Conservation (phyloP, 768 basidiomycete genomes). For the Hemileccinum impolitum region DNA sequence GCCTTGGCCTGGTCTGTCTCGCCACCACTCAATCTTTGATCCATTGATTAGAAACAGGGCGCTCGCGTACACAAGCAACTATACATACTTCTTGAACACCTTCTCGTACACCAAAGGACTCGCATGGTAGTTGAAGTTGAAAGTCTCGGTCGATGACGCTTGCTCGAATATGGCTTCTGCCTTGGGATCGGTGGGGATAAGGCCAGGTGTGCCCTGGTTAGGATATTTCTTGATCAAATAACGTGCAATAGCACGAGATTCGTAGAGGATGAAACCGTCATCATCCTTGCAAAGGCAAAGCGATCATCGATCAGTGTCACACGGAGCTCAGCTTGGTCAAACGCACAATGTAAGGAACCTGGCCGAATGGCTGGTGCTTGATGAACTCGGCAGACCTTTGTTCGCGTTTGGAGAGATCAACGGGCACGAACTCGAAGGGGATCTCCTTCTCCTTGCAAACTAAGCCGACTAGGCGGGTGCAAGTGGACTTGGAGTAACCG, state of each 20-base stretch:
- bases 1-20: conserved; percentile 23
- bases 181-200: conserved; percentile 46
- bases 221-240: conserved; percentile 58
- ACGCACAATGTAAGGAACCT: conserved; percentile 44
- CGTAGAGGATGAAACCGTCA: conserved; percentile 60
- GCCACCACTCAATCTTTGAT: conserved; percentile 16
- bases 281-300: conserved; percentile 39
- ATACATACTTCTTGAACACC: conserved; percentile 47
- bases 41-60: neutral
- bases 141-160: conserved; percentile 43
- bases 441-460: conserved; percentile 55
- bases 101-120: conserved; percentile 43
- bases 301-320: neutral
- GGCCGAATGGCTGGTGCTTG: conserved; percentile 55
- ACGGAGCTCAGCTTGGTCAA: neutral
- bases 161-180: conserved; percentile 32
- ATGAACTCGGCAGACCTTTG: conserved; percentile 46
- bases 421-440: conserved; percentile 46
- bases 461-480: conserved; percentile 49
- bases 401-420: conserved; percentile 42
- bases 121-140: conserved; percentile 47
- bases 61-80: neutral
- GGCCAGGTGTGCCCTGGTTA: conserved; percentile 41
- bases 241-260: conserved; percentile 57
- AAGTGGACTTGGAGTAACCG: conserved; percentile 39